Evolutionary conservation across 768 basidiomycete species (phyloP), one percentile per base, ranked within the genome.

Genomic region (Tricholoma furcatifolium): DNA sequence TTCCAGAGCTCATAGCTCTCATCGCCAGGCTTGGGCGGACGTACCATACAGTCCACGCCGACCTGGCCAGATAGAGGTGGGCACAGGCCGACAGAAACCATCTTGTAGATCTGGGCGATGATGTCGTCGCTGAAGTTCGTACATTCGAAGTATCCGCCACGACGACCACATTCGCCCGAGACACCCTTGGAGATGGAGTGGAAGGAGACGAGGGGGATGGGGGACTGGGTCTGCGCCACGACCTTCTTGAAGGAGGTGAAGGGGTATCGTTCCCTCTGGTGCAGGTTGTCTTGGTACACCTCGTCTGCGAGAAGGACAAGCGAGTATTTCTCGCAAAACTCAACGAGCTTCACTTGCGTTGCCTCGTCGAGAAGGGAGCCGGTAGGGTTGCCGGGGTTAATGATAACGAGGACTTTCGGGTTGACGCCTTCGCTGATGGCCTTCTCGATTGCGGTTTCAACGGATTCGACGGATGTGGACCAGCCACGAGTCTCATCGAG

Each of bases 331-430:
- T 94, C 90, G 71, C 93, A 96, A 9, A 98, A 70, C 23, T 82
- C 71, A n/a, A 97, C 83, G 52, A 99, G 80, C 44, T 80, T 73
- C 51, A 78, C 73, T 77, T 93, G 90, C 18, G 88, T 90, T 24
- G 69, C 58, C 53, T 82, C 76, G 57, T 85, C 80, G 10, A 99
- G 81, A 46, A 96, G 78, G 4, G 87, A 83, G 38, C 96, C 97
- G 0, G 97, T 98, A 18, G 97, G 96, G 73, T 98, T 99, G 20
- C 96, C 96, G 0, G 96, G 96, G 75, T 99, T 99, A 78, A 99
- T 98, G 63, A 99, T 82, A 56, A 98, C 96, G 52, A 99, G 81
- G 5, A 88, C 93, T 62, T 88, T 93, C 45, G 92, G 78, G 5
- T 71, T 69, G 24, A 81, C 74, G 58, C 86, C 86, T 15, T 85